Evolutionary conservation across 108 stramenopile species (phyloP), one percentile per base, ranked within the genome.

Genomic region (Pseudonitzschia multiseries): DNA sequence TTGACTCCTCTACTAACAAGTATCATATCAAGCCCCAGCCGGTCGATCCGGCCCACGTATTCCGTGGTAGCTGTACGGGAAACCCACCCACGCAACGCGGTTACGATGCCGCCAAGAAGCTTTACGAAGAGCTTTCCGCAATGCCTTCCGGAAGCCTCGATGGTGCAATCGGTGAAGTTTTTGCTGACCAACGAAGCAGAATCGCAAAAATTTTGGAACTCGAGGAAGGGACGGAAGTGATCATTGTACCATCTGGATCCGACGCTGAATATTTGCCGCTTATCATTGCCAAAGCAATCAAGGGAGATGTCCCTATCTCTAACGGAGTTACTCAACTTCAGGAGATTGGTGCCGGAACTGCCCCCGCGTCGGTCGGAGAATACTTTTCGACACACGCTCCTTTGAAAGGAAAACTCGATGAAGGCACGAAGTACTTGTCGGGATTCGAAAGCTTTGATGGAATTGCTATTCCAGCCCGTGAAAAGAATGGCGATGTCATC

Each of bases 241-340:
- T 87, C 17, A 57, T 89, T n/a, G 76, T 76, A 31, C 89, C 89
- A 8, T 83, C 74, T 31, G 89, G 89, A 26, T 84, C 83, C 20
- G 89, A 89, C 77, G 89, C 89, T 14, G 89, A 89, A 75, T 89
- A 89, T 50, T 52, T 89, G 41, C 89, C 89, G 9, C 67, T 89
- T 67, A 83, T 81, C 21, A 87, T 89, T 56, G 89, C 86, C 29
- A 80, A 79, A 26, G 80, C 86, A 14, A 54, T 89, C 2, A 68
- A 81, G 48, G 80, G 80, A 17, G 43, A 69, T 40, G 71, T 77
- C 24, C 78, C 54, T 12, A 87, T 89, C 57, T 52, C 71, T 18
- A 87, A 87, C 66, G 79, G 80, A 29, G 75, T 87, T 18, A 79
- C 84, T 22, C 89, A 89, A 70, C 54, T 85, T 21, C 70, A 74